Conservation (phyloP, 345 rosid genomes). For the Trapa bicornis region DNA sequence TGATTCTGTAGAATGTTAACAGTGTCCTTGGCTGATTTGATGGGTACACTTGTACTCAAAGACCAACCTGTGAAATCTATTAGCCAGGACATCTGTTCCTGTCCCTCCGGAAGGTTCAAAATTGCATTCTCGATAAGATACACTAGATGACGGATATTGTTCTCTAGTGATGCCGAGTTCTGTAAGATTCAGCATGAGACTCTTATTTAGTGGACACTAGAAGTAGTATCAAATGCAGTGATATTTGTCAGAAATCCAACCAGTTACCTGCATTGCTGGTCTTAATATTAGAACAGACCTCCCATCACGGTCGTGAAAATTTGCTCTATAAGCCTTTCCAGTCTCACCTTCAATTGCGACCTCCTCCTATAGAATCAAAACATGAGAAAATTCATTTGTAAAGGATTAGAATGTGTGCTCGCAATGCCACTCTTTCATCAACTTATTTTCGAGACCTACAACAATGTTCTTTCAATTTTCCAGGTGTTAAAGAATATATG, state of each 20-base stretch:
- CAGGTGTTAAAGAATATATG: not conserved
- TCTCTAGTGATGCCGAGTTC: slow-evolving; percentile 64
- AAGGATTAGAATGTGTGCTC: no score
- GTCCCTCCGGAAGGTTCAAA: slow-evolving; percentile 75
- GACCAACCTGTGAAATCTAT: slow-evolving; percentile 94
- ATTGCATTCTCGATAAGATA: slow-evolving; percentile 88
- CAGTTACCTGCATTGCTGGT: slow-evolving; percentile 73
- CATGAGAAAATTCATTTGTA: no score
- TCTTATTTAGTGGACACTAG: not conserved
- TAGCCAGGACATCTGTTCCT: slow-evolving; percentile 90
- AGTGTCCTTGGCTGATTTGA: slow-evolving; percentile 73
- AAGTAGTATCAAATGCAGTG: not conserved
- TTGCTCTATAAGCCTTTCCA: slow-evolving; percentile 75
- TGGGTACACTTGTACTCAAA: slow-evolving; percentile 49
- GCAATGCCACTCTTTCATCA: no score
- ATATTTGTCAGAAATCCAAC: not conserved
- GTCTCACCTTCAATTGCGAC: slow-evolving; percentile 85
- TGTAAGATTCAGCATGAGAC: slow-evolving; percentile 20
- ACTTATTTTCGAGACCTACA: no score
- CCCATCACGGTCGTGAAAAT: slow-evolving; percentile 73
- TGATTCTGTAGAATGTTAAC: slow-evolving; percentile 65
- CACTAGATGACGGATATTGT: slow-evolving; percentile 68
- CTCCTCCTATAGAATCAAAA: slow-evolving; percentile 33
- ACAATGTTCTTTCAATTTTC: not conserved
- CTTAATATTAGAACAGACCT: slow-evolving; percentile 77